Evolutionary conservation across 2,329 filamentous ascomycete genomes (phyloP).

Genomic region (Exophiala aquamarina): DNA sequence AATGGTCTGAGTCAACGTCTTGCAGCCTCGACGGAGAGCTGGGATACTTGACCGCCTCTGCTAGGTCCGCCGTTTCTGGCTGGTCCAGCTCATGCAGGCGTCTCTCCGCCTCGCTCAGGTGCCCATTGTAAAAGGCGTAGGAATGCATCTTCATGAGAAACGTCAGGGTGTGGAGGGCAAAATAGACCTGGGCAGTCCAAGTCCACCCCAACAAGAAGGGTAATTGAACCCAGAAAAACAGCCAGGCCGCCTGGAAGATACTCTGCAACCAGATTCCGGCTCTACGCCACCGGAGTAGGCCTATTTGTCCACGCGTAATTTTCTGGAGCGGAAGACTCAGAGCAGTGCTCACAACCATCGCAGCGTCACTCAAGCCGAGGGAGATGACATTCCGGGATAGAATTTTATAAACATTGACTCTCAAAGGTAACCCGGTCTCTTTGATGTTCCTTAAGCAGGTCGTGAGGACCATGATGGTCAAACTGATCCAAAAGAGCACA

Average conservation of each 20-base stretch:
- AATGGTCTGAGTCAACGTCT: conserved; percentile 29
- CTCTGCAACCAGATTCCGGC: conserved; percentile 83
- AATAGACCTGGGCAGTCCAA: conserved; percentile 95
- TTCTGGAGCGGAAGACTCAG: conserved; percentile 73
- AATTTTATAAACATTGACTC: conserved; percentile 81
- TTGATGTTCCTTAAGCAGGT: conserved; percentile 91
- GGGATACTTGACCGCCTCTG: conserved; percentile 75
- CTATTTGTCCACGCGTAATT: conserved; percentile 58
- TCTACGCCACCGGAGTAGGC: conserved; percentile 67
- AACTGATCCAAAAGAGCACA: conserved; percentile 94
- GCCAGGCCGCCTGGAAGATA: conserved; percentile 75
- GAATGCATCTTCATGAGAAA: conserved; percentile 99
- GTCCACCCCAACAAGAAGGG: conserved; percentile 88
- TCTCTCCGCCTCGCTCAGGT: conserved; percentile 82
- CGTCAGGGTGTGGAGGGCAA: conserved; percentile 85
- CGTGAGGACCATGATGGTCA: conserved; percentile 95
- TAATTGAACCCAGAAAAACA: conserved; percentile 77
- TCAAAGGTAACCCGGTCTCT: conserved; percentile 84
- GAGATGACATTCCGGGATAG: conserved; percentile 90
- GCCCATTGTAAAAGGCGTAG: conserved; percentile 97
- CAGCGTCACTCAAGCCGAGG: conserved; percentile 75
- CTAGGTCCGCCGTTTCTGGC: conserved; percentile 54
- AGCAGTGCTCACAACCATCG: conserved; percentile 78
- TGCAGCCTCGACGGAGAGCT: conserved; percentile 43
- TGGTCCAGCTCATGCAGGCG: conserved; percentile 76